Evolutionary conservation across 179 eudicot genomes (phyloP), one percentile per base, ranked within the genome.

Genomic region (Sideroxylon spinosum): DNA sequence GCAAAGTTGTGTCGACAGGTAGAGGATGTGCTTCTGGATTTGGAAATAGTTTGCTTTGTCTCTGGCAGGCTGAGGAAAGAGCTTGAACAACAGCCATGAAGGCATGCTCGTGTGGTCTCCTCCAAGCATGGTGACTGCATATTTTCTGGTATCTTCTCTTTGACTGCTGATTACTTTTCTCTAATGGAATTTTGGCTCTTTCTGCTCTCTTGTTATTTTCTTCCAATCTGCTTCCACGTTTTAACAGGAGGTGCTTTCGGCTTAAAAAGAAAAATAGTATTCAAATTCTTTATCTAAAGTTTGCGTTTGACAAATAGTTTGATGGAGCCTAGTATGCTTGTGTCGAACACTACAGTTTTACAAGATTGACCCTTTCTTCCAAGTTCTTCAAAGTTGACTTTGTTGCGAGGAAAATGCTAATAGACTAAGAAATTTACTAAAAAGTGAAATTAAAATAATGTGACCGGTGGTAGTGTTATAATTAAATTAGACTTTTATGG

Each of bases 41-140:
- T 85, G 19, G 86, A 48, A 17, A 66, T 74, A 66, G 88, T 63
- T 68, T 82, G 71, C 22, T 81, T 79, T 13, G 86, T 70, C 59
- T 91, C 91, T 17, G 87, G 83, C 13, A 46, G 63, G 76, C 79
- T 71, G 78, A 80, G 78, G 44, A 86, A 78, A 22, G 94, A 91
- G 37, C 73, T 76, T 53, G 89, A 84, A 71, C 86, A 89, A 74
- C 98, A 95, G 62, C 89, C 87, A 72, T 80, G 86, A 71, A 93
- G 82, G 81, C 90, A 37, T 37, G 3, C 79, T 78, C 84, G 82
- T 60, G 89, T 80, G 48, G 80, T 88, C 52, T 89, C 93, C 69
- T 79, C 89, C 75, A 87, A 78, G 80, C 82, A 76, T 82, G 89
- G 86, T 81, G 96, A 82, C 62, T 87, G 85, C 97, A 92, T 88